Evolutionary conservation across 805 yeast genomes (phyloP), one percentile per base, ranked within the genome.

Genomic region (Monosporozyma aerobia): DNA sequence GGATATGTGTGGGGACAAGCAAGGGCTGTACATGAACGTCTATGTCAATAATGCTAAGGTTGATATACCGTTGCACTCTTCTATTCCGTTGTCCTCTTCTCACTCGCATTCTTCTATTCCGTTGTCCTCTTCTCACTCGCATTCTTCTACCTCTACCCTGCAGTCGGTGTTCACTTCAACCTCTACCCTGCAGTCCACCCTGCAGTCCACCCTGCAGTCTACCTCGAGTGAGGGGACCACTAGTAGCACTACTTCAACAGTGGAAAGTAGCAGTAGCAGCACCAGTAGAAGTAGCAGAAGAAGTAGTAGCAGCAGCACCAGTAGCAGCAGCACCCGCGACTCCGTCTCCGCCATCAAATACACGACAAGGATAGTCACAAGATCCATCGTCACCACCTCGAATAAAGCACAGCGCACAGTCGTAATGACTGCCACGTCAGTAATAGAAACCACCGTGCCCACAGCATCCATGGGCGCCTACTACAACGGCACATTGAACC

Each of bases 1-100:
- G 2, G 85, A 83, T 51, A 69, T 57, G 10, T 87, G 96, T 68
- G 90, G 90, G 59, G 86, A 85, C 40, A 70, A 75, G n/a, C 58
- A 62, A 33, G 50, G 44, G 19, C 14, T 58, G 32, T 76, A 74
- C 53, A 75, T 76, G 58, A 67, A 73, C 32, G 78, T 81, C 10
- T 80, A 71, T 54, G 67, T 74, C 13, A 62, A 62, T 33, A 59
- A 60, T 45, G 69, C 70, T 52, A 69, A 51, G 3, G 11, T 41
- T 10, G 37, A 11, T 45, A 14, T 22, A 19, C 19, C 19, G 19
- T 19, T 19, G 2, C 2, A 1, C 19, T 19, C 19, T 19, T 19
- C 40, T 1, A 25, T 48, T 8, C 3, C 53, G 2, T 35, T 5
- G 2, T 33, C 39, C 8, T 33, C 39, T 19, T 19, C 19, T 19